These are phyloP conservation scores for Penicillium manginii DNA, from an alignment of 495 filamentous ascomycete genomes.

Conservation along the genomic window DNA sequence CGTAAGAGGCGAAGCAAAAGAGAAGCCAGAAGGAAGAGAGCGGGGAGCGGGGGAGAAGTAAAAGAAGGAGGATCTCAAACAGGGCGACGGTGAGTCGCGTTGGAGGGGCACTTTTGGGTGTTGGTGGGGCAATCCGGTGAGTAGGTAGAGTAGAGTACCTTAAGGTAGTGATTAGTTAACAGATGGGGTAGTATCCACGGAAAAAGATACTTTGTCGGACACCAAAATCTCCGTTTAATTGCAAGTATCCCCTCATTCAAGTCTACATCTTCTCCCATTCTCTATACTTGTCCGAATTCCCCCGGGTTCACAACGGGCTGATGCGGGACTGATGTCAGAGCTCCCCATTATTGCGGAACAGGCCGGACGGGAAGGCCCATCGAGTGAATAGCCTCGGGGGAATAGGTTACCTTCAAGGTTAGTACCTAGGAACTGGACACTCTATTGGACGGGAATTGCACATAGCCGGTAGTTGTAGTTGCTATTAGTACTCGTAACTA, in stretches of 20 bases:
- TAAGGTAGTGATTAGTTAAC: too few relatives aligned
- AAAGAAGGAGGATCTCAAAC: slow-evolving; percentile 23
- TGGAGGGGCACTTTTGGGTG: slow-evolving; percentile 28
- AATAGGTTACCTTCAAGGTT: neutral
- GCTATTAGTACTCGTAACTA: too few relatives aligned
- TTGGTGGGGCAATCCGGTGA: slow-evolving; percentile 34
- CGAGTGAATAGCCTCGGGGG: slow-evolving; percentile 43
- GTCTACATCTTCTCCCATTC: slow-evolving; percentile 14
- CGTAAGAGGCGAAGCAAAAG: slow-evolving; percentile 14
- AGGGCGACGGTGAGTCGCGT: slow-evolving; percentile 36
- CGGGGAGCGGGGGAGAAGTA: neutral
- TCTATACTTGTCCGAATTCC: slow-evolving; percentile 14
- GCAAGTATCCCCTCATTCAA: slow-evolving; percentile 7
- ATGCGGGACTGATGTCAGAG: slow-evolving; percentile 56
- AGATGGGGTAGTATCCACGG: too few relatives aligned
- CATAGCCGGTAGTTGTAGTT: too few relatives aligned
- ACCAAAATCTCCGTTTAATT: too few relatives aligned
- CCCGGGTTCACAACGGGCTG: slow-evolving; percentile 48
- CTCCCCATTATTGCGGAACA: slow-evolving; percentile 35
- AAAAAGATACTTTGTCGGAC: too few relatives aligned
- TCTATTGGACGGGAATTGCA: slow-evolving; percentile 18
- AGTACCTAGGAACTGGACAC: neutral
- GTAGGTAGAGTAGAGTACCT: too few relatives aligned
- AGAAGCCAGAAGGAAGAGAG: slow-evolving; percentile 9
- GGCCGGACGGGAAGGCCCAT: slow-evolving; percentile 27